Base-by-base conservation (phyloP, 2,329 filamentous ascomycete species). In the Neonectria hederae region DNA sequence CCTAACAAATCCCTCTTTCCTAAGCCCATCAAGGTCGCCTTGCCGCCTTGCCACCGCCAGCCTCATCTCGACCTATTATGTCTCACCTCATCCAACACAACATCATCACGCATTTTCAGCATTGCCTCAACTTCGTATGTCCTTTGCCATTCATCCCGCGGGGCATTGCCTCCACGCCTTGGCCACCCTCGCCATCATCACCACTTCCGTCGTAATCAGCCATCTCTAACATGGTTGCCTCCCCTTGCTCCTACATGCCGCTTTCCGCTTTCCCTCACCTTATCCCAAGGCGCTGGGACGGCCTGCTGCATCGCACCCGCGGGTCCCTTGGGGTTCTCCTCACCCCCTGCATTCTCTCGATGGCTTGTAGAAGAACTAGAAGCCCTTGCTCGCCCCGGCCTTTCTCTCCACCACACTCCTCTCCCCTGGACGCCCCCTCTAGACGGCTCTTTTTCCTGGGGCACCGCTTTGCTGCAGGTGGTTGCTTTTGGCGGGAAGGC, bases 241-340 rank as follows among this genome's bases (percentile, higher is more conserved):
- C 21, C 55, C 56, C 55, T 60, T 60, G 56, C 49, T 57, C 51
- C 14, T n/a, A 38, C 35, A 38, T 38, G n/a, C 40, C 56, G 48
- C 40, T 19, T 55, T 62, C 62, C 58, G 51, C 30, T 48, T 59
- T 65, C 54, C 57, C 54, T 59, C 63, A 62, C 63, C 63, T 58
- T 59, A 55, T 59, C 54, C 61, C 67, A 63, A 58, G 13, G 56
- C 57, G 63, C 66, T 63, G 26, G 59, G 55, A 67, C 52, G 54
- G 52, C 54, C 43, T 70, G 57, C 60, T 28, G 49, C 64, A 57
- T 66, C 32, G 51, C 35, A 35, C 43, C 58, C 58, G 48, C 54
- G 48, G 60, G 49, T 49, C 49, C 43, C 56, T 46, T 28, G 32
- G 49, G 56, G 35, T 24, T 42, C 38, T 42, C 38, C 38, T 35